Conservation (phyloP, 306 rosid genomes). For the Malus sieversii region DNA sequence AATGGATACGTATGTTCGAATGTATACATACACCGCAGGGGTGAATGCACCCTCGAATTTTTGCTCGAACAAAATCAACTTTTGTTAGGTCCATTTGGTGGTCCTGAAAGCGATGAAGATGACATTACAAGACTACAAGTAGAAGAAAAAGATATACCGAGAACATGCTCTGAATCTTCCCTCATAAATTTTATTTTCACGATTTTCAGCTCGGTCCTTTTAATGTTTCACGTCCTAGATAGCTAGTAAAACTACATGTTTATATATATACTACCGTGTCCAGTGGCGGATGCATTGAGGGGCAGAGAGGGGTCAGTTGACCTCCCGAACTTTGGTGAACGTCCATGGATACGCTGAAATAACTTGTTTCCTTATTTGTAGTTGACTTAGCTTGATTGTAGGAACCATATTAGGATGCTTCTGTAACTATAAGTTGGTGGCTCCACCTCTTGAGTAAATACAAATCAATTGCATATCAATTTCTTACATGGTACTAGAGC, state of each 20-base stretch:
- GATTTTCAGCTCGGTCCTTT: neutral
- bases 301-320: no score
- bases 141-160: neutral
- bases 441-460: no score
- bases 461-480: no score
- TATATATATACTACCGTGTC: neutral
- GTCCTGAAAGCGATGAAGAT: constrained; percentile 6
- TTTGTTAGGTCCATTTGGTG: neutral
- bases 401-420: no score
- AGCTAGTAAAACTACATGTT: neutral
- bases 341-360: no score
- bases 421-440: no score
- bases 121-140: neutral
- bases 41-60: neutral
- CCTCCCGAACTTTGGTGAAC: no score
- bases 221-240: neutral
- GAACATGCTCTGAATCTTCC: constrained; percentile 17
- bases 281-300: no score
- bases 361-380: no score
- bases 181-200: neutral
- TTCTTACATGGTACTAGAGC: no score
- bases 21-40: neutral
- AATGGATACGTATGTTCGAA: neutral
- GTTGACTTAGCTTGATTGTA: no score
- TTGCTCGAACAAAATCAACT: neutral